Evolutionary conservation across 108 stramenopile genomes (phyloP), one percentile per base, ranked within the genome.

Genomic region (Fragilariopsis cylindrus): DNA sequence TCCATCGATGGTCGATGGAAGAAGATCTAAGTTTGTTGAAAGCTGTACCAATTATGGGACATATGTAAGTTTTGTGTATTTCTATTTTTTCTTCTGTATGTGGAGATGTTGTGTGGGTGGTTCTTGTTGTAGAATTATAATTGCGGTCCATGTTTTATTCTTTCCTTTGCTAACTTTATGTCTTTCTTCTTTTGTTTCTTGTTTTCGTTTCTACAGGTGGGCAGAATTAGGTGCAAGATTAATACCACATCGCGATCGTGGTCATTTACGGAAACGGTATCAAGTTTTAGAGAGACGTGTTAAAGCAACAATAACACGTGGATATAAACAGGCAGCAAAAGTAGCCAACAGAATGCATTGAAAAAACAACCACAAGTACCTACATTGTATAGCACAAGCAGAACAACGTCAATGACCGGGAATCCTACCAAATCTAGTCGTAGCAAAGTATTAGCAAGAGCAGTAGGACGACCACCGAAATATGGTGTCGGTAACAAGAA

Each of bases 1-100:
- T 95, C 45, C 90, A 95, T 85, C 80, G 94, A 50, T 95, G 94
- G 94, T 88, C 85, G 9, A 53, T 95, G 60, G 90, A 92, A 75
- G 94, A 95, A 71, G 94, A 95, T 68, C 53, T 95, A 39, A 85
- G 87, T 4, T 74, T 92, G 7, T 79, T 95, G 41, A 86, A 87
- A 71, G 91, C 92, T 4, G 90, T 92, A 7, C 92, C 94, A 5
- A 60, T 92, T 44, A 82, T 90, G 80, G 94, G 94, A 1, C 78
- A 86, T 68, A 86, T 90, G 84, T 65, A 46, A 7, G 65, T 65
- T 45, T 4, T 0, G n/a, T 30, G 30, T 21, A 11, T 60, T 9
- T 16, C 30, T 57, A 6, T 57, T 8, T 8, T 57, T 15, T 16
- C 2, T 44, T 40, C 6, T 6, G n/a, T 18, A 7, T 64, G 42